These are phyloP conservation scores for Phytophthora niederhauseri DNA, from an alignment of 352 stramenopile species.

Conservation along the genomic window DNA sequence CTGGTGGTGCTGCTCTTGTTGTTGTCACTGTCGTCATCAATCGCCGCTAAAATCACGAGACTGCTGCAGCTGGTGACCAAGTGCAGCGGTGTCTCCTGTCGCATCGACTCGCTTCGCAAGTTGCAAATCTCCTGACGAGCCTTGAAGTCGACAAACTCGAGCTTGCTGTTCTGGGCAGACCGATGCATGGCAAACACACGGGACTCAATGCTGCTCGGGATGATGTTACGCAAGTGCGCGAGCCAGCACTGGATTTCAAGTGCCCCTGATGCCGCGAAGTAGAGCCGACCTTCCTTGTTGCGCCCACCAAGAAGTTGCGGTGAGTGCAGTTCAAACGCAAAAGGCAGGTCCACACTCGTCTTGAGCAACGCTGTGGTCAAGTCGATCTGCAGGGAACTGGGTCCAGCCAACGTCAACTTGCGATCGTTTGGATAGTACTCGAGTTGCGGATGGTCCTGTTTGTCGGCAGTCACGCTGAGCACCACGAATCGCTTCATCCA, in stretches of 20 bases:
- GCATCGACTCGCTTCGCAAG: constrained; percentile 24
- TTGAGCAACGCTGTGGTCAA: constrained; percentile 73
- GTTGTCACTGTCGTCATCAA: constrained; percentile 30
- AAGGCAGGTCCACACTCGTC: constrained; percentile 79
- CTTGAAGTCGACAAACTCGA: constrained; percentile 73
- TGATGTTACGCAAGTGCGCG: constrained; percentile 76
- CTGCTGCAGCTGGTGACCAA: constrained; percentile 53
- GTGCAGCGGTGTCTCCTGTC: constrained; percentile 70
- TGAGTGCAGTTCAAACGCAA: constrained; percentile 92
- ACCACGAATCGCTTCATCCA: constrained; percentile 86
- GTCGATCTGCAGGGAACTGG: constrained; percentile 64
- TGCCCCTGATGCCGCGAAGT: constrained; percentile 86
- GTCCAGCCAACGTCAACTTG: constrained; percentile 39
- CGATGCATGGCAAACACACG: constrained; percentile 84
- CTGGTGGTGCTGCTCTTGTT: constrained; percentile 30
- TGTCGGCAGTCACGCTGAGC: constrained; percentile 40
- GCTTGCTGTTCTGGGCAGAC: constrained; percentile 50
- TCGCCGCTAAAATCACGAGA: constrained; percentile 31
- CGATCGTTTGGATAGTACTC: constrained; percentile 76
- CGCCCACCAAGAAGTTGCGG: constrained; percentile 76
- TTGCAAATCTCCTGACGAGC: constrained; percentile 56
- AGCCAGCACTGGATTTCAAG: constrained; percentile 92
- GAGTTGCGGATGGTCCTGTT: constrained; percentile 51
- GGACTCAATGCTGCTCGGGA: constrained; percentile 76
- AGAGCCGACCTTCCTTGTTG: constrained; percentile 90